phyloP scores from a whole-genome alignment of 768 basidiomycete species.

The Naganishia friedmannii region DNA sequence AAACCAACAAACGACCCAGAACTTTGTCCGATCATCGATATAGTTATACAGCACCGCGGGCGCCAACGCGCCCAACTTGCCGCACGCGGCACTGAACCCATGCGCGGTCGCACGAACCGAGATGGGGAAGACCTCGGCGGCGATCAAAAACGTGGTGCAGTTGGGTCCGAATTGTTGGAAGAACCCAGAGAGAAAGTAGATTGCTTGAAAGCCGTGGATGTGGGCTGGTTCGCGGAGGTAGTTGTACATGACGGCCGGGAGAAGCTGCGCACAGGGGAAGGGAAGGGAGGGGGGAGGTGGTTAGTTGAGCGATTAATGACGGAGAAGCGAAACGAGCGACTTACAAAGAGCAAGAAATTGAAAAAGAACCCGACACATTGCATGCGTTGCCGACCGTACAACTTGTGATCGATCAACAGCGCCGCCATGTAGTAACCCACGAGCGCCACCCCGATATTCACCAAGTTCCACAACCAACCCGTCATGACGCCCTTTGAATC shows the following conservation, averaged over 20 bases:
- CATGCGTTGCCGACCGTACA: slow-evolving; percentile 51
- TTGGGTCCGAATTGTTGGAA: slow-evolving; percentile 49
- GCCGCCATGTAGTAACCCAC: slow-evolving; percentile 54
- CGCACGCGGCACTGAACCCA: slow-evolving; percentile 52
- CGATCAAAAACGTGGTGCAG: slow-evolving; percentile 54
- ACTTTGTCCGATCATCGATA: slow-evolving; percentile 43
- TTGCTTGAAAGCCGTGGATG: slow-evolving; percentile 53
- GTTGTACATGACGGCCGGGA: slow-evolving; percentile 45
- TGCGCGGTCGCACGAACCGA: slow-evolving; percentile 54
- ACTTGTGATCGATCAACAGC: slow-evolving; percentile 54
- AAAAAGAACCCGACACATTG: slow-evolving; percentile 52
- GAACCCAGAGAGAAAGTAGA: slow-evolving; percentile 52
- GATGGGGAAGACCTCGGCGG: slow-evolving; percentile 55
- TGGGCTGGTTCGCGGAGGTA: slow-evolving; percentile 42
- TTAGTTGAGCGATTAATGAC: background rate
- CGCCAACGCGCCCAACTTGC: slow-evolving; percentile 54
- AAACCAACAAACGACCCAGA: slow-evolving; percentile 55
- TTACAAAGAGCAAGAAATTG: slow-evolving; percentile 48
- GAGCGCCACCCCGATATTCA: slow-evolving; percentile 52
- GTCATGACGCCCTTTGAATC: slow-evolving; percentile 50
- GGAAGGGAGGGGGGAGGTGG: background rate
- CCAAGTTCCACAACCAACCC: slow-evolving; percentile 54
- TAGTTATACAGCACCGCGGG: slow-evolving; percentile 55
- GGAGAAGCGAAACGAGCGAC: background rate
- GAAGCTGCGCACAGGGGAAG: background rate